Evolutionary conservation across 352 stramenopile genomes (phyloP).

Genomic region (Globisporangium parvum): DNA sequence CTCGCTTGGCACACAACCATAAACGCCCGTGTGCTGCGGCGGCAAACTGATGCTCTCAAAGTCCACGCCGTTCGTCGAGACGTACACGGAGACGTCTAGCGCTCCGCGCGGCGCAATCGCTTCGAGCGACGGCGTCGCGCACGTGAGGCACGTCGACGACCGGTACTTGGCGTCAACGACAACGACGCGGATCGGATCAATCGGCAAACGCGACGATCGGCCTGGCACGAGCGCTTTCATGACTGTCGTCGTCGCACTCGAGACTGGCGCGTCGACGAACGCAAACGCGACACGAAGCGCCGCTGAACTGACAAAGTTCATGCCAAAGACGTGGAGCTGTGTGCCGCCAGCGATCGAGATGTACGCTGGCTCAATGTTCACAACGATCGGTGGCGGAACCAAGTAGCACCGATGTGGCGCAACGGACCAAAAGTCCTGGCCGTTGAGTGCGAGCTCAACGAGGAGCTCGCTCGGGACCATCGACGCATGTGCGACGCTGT

Average conservation of each 20-base stretch:
- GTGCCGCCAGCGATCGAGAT: conserved; percentile 37
- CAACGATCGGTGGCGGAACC: conserved; percentile 26
- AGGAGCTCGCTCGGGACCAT: conserved; percentile 43
- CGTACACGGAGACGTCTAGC: conserved; percentile 28
- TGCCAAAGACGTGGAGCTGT: conserved; percentile 30
- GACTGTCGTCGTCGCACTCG: too few relatives aligned
- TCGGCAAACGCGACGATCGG: conserved; percentile 13
- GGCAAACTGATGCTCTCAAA: conserved; percentile 61
- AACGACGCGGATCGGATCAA: conserved; percentile 33
- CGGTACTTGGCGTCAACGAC: conserved; percentile 52
- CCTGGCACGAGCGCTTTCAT: background rate
- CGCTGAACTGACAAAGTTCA: conserved; percentile 45
- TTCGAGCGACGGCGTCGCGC: conserved; percentile 30
- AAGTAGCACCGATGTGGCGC: conserved; percentile 30
- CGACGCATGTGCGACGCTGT: conserved; percentile 12
- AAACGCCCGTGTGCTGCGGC: conserved; percentile 17
- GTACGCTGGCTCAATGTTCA: conserved; percentile 33
- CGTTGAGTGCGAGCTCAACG: conserved; percentile 55
- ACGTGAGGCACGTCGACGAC: conserved; percentile 36
- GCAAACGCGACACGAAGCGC: conserved; percentile 43
- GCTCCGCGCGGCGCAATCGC: conserved; percentile 13
- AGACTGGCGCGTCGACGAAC: conserved; percentile 4
- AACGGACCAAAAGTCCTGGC: conserved; percentile 55
- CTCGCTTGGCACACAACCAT: background rate
- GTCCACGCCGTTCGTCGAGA: conserved; percentile 49